These are phyloP conservation scores for Salix arbutifolia DNA, from an alignment of 345 rosid genomes.

Conservation along the genomic window DNA sequence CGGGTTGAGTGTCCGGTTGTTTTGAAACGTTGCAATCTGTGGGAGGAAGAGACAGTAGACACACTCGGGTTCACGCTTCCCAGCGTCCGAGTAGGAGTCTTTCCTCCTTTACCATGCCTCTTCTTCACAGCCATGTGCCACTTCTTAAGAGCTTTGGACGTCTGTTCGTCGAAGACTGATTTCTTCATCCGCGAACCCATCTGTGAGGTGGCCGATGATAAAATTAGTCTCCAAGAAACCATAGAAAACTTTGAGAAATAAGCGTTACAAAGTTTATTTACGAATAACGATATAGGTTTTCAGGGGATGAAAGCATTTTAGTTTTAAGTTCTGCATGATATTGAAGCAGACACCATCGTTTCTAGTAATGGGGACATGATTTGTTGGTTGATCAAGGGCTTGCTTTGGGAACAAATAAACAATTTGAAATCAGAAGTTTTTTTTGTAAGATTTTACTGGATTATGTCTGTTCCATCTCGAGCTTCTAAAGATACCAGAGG, in stretches of 20 bases:
- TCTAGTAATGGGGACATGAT: neutral
- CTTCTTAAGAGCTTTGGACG: conserved; percentile 80
- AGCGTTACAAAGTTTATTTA: neutral
- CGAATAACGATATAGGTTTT: too few species aligned
- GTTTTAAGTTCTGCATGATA: neutral
- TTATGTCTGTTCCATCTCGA: neutral
- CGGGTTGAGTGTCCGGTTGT: conserved; percentile 77
- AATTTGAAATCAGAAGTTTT: neutral
- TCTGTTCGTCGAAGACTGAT: conserved; percentile 89
- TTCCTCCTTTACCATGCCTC: conserved; percentile 47
- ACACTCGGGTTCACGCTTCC: conserved; percentile 49
- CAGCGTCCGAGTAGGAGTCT: conserved; percentile 38
- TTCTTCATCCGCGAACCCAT: conserved; percentile 91
- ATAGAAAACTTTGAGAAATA: neutral
- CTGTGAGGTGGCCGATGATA: conserved; percentile 28
- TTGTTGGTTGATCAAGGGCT: neutral
- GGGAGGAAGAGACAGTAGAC: conserved; percentile 33
- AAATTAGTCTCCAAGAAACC: neutral
- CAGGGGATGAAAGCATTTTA: neutral
- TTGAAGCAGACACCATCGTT: neutral
- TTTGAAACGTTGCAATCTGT: conserved; percentile 55
- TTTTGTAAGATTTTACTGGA: neutral
- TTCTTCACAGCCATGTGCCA: conserved; percentile 83
- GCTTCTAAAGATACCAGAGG: neutral
- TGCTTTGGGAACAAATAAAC: neutral